phyloP scores from a whole-genome alignment of 2,329 filamentous ascomycete species.

The Nothopassalora personata region DNA sequence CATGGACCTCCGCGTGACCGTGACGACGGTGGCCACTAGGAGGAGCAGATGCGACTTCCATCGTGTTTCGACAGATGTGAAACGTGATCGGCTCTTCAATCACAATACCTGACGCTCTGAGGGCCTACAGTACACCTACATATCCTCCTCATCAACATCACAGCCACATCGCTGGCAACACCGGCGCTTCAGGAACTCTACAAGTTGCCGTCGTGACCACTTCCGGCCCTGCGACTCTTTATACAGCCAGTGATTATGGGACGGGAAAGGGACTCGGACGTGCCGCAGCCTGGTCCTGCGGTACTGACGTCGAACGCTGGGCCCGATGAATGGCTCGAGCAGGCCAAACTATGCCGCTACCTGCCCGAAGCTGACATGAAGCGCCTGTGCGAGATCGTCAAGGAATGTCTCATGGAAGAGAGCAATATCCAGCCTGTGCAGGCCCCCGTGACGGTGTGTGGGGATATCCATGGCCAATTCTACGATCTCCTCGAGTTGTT shows the following conservation, averaged over 20 bases:
- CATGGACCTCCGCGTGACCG: too few relatives aligned
- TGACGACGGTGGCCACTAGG: neutral
- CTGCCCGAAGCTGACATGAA: conserved; percentile 97
- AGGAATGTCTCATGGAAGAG: conserved; percentile 99
- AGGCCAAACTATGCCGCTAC: conserved; percentile 96
- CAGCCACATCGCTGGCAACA: neutral
- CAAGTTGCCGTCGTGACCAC: conserved; percentile 14
- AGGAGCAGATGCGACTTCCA: neutral
- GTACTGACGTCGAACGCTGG: conserved; percentile 77
- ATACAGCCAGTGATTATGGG: conserved; percentile 35
- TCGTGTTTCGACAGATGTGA: neutral
- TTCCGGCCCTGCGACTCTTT: conserved; percentile 1
- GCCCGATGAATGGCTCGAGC: conserved; percentile 92
- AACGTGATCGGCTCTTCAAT: neutral
- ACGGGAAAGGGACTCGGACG: conserved; percentile 46
- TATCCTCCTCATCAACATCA: neutral
- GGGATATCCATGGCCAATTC: conserved; percentile 98
- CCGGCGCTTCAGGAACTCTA: neutral
- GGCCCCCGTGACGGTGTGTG: conserved; percentile 93
- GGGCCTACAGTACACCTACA: neutral
- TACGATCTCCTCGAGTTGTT: conserved; percentile 97
- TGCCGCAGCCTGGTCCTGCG: conserved; percentile 88
- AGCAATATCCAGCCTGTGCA: conserved; percentile 98
- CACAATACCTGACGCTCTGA: neutral
- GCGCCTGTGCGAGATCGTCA: conserved; percentile 96